These are phyloP conservation scores for Malassezia caprae DNA, from an alignment of 1,284 basidiomycete species.

Conservation along the genomic window DNA sequence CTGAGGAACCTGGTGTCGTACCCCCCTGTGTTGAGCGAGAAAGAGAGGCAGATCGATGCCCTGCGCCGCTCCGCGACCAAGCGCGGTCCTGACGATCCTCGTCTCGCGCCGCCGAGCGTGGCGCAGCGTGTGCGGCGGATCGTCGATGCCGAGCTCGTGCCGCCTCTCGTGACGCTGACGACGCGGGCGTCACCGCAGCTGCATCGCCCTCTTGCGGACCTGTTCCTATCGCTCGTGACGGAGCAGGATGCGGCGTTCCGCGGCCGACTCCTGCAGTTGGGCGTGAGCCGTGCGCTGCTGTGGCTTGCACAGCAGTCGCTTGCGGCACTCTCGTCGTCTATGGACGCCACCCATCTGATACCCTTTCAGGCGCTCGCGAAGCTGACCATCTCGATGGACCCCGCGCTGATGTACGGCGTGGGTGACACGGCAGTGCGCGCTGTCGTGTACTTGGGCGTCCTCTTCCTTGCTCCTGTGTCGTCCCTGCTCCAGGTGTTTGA, in stretches of 20 bases:
- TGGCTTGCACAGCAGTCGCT: slow-evolving; percentile 50
- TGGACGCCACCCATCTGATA: slow-evolving; percentile 52
- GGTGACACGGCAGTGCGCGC: slow-evolving; percentile 15
- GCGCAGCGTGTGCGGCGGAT: slow-evolving; percentile 22
- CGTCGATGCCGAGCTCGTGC: slow-evolving; percentile 24
- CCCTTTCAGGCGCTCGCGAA: slow-evolving; percentile 83
- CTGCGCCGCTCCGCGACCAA: slow-evolving; percentile 22
- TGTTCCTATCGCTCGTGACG: slow-evolving; percentile 22
- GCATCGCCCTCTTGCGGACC: slow-evolving; percentile 9
- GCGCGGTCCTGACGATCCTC: not conserved
- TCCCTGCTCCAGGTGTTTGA: slow-evolving; percentile 78
- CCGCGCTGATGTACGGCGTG: slow-evolving; percentile 70
- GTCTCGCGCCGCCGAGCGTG: slow-evolving; percentile 4
- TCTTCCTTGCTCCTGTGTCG: slow-evolving; percentile 49
- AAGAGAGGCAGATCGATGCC: slow-evolving; percentile 31
- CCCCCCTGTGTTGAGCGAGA: slow-evolving; percentile 19
- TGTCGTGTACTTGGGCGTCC: slow-evolving; percentile 19
- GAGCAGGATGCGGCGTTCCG: slow-evolving; percentile 62
- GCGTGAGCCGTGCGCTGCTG: slow-evolving; percentile 65
- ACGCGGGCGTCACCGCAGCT: not conserved
- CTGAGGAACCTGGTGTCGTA: slow-evolving; percentile 27
- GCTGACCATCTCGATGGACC: slow-evolving; percentile 79
- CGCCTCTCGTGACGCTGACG: slow-evolving; percentile 23
- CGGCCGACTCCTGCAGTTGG: slow-evolving; percentile 68
- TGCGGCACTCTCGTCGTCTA: not conserved